Base-by-base conservation (phyloP, 2,329 filamentous ascomycete genomes). In the Xylaria sp. region DNA sequence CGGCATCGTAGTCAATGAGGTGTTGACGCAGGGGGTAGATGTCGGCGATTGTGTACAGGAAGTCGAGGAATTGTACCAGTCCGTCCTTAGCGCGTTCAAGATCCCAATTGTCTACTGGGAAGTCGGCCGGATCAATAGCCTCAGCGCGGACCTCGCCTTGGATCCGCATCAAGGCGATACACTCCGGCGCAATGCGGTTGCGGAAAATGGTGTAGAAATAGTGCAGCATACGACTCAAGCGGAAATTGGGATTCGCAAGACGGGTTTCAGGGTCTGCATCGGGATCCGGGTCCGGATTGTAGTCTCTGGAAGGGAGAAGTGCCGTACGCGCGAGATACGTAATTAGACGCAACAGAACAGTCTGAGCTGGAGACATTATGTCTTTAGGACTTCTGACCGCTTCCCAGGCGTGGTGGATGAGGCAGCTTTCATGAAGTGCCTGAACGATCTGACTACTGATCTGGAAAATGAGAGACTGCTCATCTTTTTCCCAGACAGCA, bases 71-170 rank as follows among this genome's bases (percentile, higher is more conserved):
- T 73, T 97, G 92, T 55, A 92, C 91, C 1, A 97, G 85, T 0
- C 93, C 93, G 70, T 97, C 93, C 72, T 96, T 96, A 60, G 95
- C 93, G 11, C 93, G 86, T 72, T 97, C 93, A 89, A 97, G 96
- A 69, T 97, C 93, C 93, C 93, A 97, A 52, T 92, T 83, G 68
- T 97, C 95, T 1, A 97, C 86, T 0, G 93, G 93, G 68, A 97
- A 97, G 69, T 97, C 92, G 63, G 90, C 86, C 0, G 91, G 86
- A 61, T 93, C 84, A 13, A 88, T 85, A 59, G 86, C 81, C 37
- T 88, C 86, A 47, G 88, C 86, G 48, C 91, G 87, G 39, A 97
- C 96, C 70, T 96, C 89, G 13, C 91, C 90, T 76, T 97, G 93
- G 2, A 96, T 82, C 69, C 94, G 91, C 77, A 97, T 96, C 44